Evolutionary conservation across 2,329 filamentous ascomycete genomes (phyloP).

Genomic region (Apiospora malaysiana): DNA sequence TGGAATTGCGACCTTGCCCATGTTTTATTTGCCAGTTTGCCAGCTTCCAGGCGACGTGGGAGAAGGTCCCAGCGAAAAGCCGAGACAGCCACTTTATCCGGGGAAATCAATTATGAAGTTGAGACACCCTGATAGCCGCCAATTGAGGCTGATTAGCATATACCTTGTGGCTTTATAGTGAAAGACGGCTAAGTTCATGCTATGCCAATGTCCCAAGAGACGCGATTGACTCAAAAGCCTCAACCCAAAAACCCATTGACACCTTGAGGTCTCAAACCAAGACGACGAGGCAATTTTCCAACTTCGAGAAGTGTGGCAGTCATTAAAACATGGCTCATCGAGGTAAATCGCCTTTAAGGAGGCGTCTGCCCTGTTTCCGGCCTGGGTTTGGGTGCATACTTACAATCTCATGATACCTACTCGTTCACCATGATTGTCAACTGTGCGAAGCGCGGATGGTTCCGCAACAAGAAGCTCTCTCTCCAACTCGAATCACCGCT

Average conservation of each 20-base stretch:
- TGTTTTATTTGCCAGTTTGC: background rate
- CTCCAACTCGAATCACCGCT: background rate
- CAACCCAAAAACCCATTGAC: background rate
- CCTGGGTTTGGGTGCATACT: too few species aligned
- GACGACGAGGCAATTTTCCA: background rate
- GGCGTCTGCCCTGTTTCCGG: background rate
- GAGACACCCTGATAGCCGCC: background rate
- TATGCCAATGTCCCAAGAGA: background rate
- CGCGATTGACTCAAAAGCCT: background rate
- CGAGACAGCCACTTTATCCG: background rate
- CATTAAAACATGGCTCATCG: background rate
- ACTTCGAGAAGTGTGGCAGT: background rate
- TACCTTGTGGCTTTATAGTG: background rate
- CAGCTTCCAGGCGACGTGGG: background rate
- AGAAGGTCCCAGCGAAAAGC: background rate
- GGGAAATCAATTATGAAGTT: background rate
- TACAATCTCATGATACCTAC: background rate
- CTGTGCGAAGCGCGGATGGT: constrained; percentile 2
- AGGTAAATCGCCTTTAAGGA: background rate
- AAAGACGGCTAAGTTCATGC: background rate
- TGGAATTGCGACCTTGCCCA: background rate
- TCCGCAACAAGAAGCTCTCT: background rate
- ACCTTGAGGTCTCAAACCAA: background rate
- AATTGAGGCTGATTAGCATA: background rate
- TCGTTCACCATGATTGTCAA: background rate